phyloP scores from a whole-genome alignment of 148 eudicot genomes.

The Polygonum maritimum region DNA sequence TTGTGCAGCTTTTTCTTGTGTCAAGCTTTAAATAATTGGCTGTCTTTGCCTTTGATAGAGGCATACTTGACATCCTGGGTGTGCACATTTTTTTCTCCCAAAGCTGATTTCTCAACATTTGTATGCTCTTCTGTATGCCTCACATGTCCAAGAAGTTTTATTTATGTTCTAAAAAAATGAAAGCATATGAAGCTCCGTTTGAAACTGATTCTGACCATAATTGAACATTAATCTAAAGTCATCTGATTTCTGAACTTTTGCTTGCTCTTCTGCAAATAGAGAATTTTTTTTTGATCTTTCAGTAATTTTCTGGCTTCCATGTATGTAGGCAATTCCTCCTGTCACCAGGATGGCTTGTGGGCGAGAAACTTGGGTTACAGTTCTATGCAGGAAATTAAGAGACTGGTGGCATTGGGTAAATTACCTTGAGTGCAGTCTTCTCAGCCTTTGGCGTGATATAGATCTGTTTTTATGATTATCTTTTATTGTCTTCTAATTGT shows the following conservation, averaged over 20 bases:
- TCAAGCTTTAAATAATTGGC: not conserved
- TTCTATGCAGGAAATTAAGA: slow-evolving; percentile 86
- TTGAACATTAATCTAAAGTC: not conserved
- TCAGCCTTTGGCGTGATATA: slow-evolving; percentile 1
- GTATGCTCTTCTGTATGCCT: not conserved
- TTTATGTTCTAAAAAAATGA: not conserved
- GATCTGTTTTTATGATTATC: not conserved
- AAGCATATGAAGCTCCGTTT: not conserved
- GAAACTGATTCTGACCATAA: not conserved
- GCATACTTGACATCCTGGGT: not conserved
- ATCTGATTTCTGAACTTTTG: not conserved
- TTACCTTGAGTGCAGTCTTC: not conserved
- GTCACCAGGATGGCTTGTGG: slow-evolving; percentile 84
- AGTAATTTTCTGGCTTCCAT: not conserved
- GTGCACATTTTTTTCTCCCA: not conserved
- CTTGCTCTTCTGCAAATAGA: not conserved
- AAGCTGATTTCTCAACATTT: not conserved
- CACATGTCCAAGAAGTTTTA: not conserved
- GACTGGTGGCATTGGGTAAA: slow-evolving; percentile 99
- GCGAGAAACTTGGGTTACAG: slow-evolving; percentile 85
- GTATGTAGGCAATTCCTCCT: slow-evolving; percentile 83
- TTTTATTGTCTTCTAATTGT: slow-evolving; percentile 10
- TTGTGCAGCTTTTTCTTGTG: not conserved
- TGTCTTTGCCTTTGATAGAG: not conserved
- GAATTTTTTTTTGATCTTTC: not conserved